Evolutionary conservation across 2,329 filamentous ascomycete genomes (phyloP), one percentile per base, ranked within the genome.

Genomic region (Lecanicillium sp.): DNA sequence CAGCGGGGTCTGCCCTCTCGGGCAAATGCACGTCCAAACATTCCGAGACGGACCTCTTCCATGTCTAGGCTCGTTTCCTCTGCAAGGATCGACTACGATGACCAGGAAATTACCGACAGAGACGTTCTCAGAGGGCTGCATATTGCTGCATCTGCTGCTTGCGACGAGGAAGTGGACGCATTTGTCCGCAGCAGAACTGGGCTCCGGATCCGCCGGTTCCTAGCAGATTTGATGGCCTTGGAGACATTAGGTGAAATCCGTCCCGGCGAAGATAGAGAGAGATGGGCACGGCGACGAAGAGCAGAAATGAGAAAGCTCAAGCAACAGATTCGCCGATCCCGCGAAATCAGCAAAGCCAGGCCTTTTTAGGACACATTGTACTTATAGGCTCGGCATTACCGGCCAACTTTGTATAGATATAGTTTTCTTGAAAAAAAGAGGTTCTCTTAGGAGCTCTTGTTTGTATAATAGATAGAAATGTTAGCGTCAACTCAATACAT

Each of bases 121-220:
- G 70, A 75, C 48, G 67, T 78, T 3, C 62, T 78, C 35, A 62
- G 65, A 36, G 75, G 74, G 0, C 55, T 79, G 9, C 69, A 71
- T 43, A 65, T 78, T 29, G 73, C 72, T 5, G 65, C 71, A 20
- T 69, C 68, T 5, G 75, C 74, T 9, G 73, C 73, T 4, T 75
- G 72, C 35, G 68, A 78, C 40, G 65, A 72, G 40, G 57, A 65
- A 27, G 63, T 76, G 3, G 72, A 78, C 49, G 62, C 62, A 0
- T 68, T 68, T 51, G 68, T 79, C 38, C 58, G 64, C 19, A 56
- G 66, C 16, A 64, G 65, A 43, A 76, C 71, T 1, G 75, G 75
- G 0, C 49, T 74, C 17, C 59, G 69, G 12, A 64, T 78, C 33
- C 64, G 75, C 25, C 65, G 65, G 6, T 75, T 78, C 43, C 51